Base-by-base conservation (phyloP, 2,329 filamentous ascomycete genomes). In the Cyphellophora attinorum region DNA sequence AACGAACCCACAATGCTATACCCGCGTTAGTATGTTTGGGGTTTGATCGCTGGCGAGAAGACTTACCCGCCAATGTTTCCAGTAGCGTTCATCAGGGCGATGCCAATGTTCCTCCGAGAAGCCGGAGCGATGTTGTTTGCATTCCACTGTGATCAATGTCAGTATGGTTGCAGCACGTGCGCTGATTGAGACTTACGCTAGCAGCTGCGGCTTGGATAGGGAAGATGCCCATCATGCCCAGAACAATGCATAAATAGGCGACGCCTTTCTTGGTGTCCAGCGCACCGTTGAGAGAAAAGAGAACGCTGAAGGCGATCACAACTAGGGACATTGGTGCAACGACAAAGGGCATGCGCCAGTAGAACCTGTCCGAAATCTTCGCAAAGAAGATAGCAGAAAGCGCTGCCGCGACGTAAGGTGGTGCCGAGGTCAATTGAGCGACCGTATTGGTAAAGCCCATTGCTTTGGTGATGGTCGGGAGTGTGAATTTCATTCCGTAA, bases 401-500 rank as follows among this genome's bases (percentile, higher is more conserved):
- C 6, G 51, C 54, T 0, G 81, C 83, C 0, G 66, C 72, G 1
- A 76, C 81, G 48, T 91, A 89, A 0, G 83, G 82, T 0, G 82
- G 82, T 0, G 88, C 82, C 11, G 72, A 77, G 30, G 88, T 68
- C 3, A 89, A 66, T 49, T 89, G 83, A 1, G 80, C 74, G 6
- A 59, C 70, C 1, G 80, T 61, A 0, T 58, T 55, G 3, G 47
- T 55, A 37, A 58, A 63, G 3, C 59, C 59, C 11, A 62, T 34
- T 19, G 59, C 58, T 16, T 54, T 56, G 42, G 62, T 59, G 28
- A 63, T 63, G 5, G 57, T 57, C 1, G 60, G 59, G 5, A 47
- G 27, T 23, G 44, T 45, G 32, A 59, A 15, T n/a, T 25, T 25
- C 38, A 12, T 39, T 35, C 19, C 34, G 21, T 27, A 34, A 16